Evolutionary conservation across 2,329 filamentous ascomycete genomes (phyloP).

Genomic region (Ophiostoma pallidulum): DNA sequence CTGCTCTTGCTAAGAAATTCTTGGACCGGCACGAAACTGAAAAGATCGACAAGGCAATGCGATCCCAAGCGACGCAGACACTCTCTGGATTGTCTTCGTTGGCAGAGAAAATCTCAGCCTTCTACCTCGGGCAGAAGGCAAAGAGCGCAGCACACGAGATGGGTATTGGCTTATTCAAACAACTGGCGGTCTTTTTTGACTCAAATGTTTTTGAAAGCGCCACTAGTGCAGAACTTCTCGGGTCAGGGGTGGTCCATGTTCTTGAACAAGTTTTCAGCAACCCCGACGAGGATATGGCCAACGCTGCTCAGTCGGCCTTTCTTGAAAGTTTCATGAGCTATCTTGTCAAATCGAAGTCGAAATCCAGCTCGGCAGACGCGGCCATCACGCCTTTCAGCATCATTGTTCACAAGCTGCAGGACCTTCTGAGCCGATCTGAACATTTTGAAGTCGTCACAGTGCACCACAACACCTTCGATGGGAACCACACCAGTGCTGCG

Average conservation of each 20-base stretch:
- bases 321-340: conserved; percentile 86
- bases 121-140: conserved; percentile 52
- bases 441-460: conserved; percentile 97
- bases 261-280: conserved; percentile 76
- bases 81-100: conserved; percentile 62
- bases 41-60: conserved; percentile 60
- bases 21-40: conserved; percentile 74
- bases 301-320: conserved; percentile 70
- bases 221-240: conserved; percentile 87
- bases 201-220: conserved; percentile 84
- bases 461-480: conserved; percentile 83
- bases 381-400: conserved; percentile 80
- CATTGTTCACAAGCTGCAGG: conserved; percentile 87
- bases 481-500: conserved; percentile 79
- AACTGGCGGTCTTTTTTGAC: conserved; percentile 76
- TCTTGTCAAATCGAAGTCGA: conserved; percentile 54
- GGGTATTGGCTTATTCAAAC: conserved; percentile 60
- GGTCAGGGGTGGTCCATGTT: conserved; percentile 78
- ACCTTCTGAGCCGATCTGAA: conserved; percentile 89
- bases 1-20: conserved; percentile 70
- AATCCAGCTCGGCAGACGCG: conserved; percentile 56
- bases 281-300: conserved; percentile 49
- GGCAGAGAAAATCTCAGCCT: conserved; percentile 60
- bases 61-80: conserved; percentile 68
- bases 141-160: conserved; percentile 35